phyloP scores from a whole-genome alignment of 306 rosid genomes.

The Quercus engelmannii region DNA sequence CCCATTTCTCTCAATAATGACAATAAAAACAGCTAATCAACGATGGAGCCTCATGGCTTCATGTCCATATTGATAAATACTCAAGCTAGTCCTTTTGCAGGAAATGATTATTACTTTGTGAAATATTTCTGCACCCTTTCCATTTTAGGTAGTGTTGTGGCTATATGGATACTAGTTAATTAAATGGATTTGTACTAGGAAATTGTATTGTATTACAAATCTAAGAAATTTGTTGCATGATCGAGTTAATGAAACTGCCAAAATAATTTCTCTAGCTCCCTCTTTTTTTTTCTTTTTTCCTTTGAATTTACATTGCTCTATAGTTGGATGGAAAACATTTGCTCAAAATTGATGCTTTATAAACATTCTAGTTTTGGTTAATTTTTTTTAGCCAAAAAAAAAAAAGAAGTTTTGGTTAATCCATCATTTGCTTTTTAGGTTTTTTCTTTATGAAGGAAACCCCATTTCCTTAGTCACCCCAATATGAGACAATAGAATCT shows the following conservation, averaged over 20 bases:
- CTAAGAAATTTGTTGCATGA: too few relatives aligned
- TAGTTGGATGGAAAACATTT: neutral
- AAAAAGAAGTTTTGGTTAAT: neutral
- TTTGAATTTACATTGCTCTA: neutral
- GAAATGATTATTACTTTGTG: too few relatives aligned
- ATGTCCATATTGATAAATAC: too few relatives aligned
- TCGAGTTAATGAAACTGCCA: too few relatives aligned
- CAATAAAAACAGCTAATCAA: neutral
- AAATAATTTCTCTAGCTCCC: too few relatives aligned
- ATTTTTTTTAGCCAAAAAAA: too few relatives aligned
- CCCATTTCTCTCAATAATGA: slow-evolving; percentile 18
- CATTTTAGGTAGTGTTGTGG: neutral
- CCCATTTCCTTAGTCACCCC: slow-evolving; percentile 28
- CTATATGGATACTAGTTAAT: too few relatives aligned
- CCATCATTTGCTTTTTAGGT: neutral
- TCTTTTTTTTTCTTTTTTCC: too few relatives aligned
- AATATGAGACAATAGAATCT: slow-evolving; percentile 42
- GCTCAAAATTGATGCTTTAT: neutral
- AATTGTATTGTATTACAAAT: too few relatives aligned
- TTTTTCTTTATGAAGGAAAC: slow-evolving; percentile 24
- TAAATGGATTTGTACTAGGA: too few relatives aligned
- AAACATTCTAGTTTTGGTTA: neutral
- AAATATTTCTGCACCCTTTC: neutral
- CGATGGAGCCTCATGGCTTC: neutral
- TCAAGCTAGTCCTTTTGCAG: too few relatives aligned